Base-by-base conservation (phyloP, 495 filamentous ascomycete genomes). In the Hypoxylon subgilvum region DNA sequence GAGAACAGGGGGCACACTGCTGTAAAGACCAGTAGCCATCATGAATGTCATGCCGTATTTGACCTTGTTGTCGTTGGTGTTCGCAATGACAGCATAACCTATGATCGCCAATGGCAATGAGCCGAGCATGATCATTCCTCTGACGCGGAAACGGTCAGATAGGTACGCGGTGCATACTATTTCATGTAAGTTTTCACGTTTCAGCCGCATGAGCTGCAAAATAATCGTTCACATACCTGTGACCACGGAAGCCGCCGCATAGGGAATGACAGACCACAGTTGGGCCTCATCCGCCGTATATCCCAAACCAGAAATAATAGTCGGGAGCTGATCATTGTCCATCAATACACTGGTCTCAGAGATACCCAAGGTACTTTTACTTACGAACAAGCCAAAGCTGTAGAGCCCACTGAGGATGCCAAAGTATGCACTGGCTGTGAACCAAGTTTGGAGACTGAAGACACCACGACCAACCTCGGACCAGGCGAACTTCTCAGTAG, bases 41-140 rank as follows among this genome's bases (percentile, higher is more conserved):
- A 93, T 79, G 66, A 91, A 86, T 2, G 86, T 90, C 61, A 90
- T 89, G 21, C 85, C 74, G 66, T 91, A 93, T 49, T 86, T 86
- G 17, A 91, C 83, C 13, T 80, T 82, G 2, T 84, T 74, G 12
- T 80, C 76, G 13, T 75, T 63, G 6, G 76, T 77, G 49, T 73
- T 68, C 1, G 80, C 68, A 8, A 91, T 83, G n/a, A 91, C 81
- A 22, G 84, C 85, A 57, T 90, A 91, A 2, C 88, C 88, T 36
- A 86, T 74, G 43, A 87, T 86, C 19, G 74, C 71, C 23, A 77
- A 48, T 27, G 74, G 82, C 66, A 69, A 77, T 28, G 55, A 77
- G 60, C 56, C 65, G 21, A 79, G 67, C 69, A 80, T 74, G 28
- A 77, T 63, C 3, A 74, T 34, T 4, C 77, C 77, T 30, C 77